Evolutionary conservation across 2,329 filamentous ascomycete species (phyloP).

Genomic region (Fusarium veterinarium): DNA sequence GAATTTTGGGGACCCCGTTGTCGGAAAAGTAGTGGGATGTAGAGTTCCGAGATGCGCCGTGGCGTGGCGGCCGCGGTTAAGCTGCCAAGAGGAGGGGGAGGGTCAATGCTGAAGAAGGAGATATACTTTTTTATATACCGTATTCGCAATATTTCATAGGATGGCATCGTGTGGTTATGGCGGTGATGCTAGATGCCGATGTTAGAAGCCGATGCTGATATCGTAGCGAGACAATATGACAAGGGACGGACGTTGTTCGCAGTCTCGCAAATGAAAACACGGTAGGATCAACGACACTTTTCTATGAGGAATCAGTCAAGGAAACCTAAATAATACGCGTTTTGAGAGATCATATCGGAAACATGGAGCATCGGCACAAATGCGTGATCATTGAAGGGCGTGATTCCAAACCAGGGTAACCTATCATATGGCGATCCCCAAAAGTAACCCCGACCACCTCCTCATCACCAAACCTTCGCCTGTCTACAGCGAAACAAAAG

Average conservation of each 20-base stretch:
- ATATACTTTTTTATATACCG: not conserved
- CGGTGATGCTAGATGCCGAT: not conserved
- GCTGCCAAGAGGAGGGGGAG: not conserved
- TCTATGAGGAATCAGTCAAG: not conserved
- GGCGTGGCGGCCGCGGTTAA: not conserved
- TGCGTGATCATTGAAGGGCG: not conserved
- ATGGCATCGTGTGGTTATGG: not conserved
- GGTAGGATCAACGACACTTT: not conserved
- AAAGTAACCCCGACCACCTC: not conserved
- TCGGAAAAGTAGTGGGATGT: constrained; percentile 3
- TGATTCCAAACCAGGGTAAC: constrained; percentile 6
- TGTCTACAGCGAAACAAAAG: not conserved
- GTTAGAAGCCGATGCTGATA: not conserved
- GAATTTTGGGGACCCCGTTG: not conserved
- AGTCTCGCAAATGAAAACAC: not conserved
- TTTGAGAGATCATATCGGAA: not conserved
- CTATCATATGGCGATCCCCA: constrained; percentile 9
- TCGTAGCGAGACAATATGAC: not conserved
- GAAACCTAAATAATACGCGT: not conserved
- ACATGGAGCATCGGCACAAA: not conserved
- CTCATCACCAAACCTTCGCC: not conserved
- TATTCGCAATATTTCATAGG: not conserved
- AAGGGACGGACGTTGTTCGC: not conserved
- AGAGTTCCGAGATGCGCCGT: constrained; percentile 1
- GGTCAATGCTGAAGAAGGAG: not conserved